phyloP scores from a whole-genome alignment of 2,329 filamentous ascomycete genomes.

The Trichocomaceae sp. region DNA sequence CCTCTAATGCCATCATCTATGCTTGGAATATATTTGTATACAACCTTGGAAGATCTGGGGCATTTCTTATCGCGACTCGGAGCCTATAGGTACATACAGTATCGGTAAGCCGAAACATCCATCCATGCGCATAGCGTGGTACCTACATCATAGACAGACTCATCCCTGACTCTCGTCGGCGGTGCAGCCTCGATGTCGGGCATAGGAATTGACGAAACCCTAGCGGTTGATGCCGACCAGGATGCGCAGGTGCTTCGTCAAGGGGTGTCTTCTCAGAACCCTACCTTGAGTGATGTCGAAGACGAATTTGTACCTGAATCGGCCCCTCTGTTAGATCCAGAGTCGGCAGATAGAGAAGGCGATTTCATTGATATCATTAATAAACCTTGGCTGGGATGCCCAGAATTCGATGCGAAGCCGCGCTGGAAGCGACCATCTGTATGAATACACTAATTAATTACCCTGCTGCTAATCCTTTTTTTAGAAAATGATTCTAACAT shows the following conservation, averaged over 20 bases:
- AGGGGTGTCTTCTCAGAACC: background rate
- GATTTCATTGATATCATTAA: conserved; percentile 7
- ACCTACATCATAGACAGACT: background rate
- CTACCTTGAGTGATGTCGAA: background rate
- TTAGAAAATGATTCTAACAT: background rate
- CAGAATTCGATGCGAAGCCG: conserved; percentile 36
- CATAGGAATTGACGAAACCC: conserved; percentile 21
- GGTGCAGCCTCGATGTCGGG: background rate
- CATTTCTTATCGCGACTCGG: background rate
- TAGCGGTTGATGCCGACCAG: conserved; percentile 27
- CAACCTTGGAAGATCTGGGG: background rate
- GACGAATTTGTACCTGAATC: conserved; percentile 20
- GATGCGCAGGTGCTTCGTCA: conserved; percentile 22
- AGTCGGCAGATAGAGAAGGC: conserved; percentile 5
- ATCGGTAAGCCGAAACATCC: background rate
- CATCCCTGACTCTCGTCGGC: background rate
- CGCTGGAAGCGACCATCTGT: conserved; percentile 49
- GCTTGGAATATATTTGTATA: background rate
- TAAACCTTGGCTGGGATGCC: conserved; percentile 16
- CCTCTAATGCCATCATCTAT: background rate
- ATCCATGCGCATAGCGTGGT: background rate
- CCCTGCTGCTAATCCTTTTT: background rate
- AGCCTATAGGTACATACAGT: no score
- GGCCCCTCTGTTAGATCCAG: conserved; percentile 22
- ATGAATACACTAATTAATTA: conserved; percentile 8